These are phyloP conservation scores for Leccinum boreale DNA, from an alignment of 768 basidiomycete species.

Conservation along the genomic window DNA sequence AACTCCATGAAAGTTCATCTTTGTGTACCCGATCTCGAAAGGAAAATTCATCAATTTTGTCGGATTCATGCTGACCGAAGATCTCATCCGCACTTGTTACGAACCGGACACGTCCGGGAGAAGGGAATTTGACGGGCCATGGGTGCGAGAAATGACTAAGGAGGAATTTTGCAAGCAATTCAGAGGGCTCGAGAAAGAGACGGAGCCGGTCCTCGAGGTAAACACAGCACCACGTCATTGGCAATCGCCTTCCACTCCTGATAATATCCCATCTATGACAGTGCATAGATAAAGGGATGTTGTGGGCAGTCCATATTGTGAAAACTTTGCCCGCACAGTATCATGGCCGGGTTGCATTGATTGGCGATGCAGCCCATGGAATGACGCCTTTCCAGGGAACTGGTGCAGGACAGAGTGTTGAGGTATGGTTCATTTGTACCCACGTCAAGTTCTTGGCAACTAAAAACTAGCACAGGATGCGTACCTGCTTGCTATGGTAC, in stretches of 20 bases:
- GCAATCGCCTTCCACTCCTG: not conserved
- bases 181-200: conserved; percentile 57
- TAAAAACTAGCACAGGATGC: conserved; percentile 27
- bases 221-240: conserved; percentile 8
- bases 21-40: conserved; percentile 59
- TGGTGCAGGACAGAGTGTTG: conserved; percentile 43
- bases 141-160: conserved; percentile 46
- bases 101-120: conserved; percentile 14
- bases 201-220: conserved; percentile 54
- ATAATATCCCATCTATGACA: conserved; percentile 19
- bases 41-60: conserved; percentile 62
- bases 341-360: conserved; percentile 47
- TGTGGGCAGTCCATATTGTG: conserved; percentile 65
- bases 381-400: conserved; percentile 44
- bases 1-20: conserved; percentile 43
- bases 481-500: conserved; percentile 34
- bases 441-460: not conserved
- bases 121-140: conserved; percentile 32
- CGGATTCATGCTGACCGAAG: conserved; percentile 49
- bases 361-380: conserved; percentile 43
- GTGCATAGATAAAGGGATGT: conserved; percentile 50
- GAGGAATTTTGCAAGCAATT: conserved; percentile 46
- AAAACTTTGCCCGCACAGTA: conserved; percentile 49
- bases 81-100: conserved; percentile 49
- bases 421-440: conserved; percentile 28